Evolutionary conservation across 2,329 filamentous ascomycete species (phyloP).

Genomic region (Colletotrichum filicis): DNA sequence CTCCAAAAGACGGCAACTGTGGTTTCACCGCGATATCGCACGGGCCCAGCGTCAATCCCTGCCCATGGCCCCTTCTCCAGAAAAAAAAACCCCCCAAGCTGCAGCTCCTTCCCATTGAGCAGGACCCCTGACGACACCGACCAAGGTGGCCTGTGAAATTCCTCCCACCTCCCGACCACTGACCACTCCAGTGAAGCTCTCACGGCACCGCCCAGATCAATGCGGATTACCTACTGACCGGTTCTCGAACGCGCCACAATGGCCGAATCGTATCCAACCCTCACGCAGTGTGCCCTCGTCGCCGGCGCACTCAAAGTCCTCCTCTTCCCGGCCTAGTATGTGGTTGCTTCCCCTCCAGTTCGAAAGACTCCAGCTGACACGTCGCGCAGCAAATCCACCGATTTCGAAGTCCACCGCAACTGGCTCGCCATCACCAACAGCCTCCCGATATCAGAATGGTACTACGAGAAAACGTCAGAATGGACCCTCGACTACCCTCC

Average conservation of each 20-base stretch:
- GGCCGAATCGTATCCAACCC: constrained; percentile 86
- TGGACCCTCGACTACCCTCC: constrained; percentile 99
- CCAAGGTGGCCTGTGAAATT: constrained; percentile 31
- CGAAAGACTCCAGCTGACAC: constrained; percentile 33
- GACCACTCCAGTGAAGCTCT: constrained; percentile 11
- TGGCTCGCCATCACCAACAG: constrained; percentile 97
- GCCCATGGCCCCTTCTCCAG: not conserved
- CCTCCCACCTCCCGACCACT: not conserved
- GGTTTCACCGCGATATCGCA: constrained; percentile 34
- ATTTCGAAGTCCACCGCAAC: constrained; percentile 98
- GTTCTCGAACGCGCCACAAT: constrained; percentile 57
- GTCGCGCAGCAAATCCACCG: constrained; percentile 86
- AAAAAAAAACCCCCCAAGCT: not conserved
- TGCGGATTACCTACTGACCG: constrained; percentile 23
- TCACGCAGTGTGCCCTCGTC: constrained; percentile 87
- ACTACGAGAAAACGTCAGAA: constrained; percentile 97
- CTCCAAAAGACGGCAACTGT: constrained; percentile 5
- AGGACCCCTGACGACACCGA: constrained; percentile 24
- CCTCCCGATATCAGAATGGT: constrained; percentile 89
- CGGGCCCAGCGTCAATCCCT: constrained; percentile 24
- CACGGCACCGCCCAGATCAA: constrained; percentile 33
- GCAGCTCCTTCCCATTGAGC: constrained; percentile 17
- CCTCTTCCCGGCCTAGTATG: constrained; percentile 93
- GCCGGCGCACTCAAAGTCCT: constrained; percentile 91
- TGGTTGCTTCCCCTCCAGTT: constrained; percentile 39